Evolutionary conservation across 1,284 basidiomycete species (phyloP).

Genomic region (Puccinia triticina): DNA sequence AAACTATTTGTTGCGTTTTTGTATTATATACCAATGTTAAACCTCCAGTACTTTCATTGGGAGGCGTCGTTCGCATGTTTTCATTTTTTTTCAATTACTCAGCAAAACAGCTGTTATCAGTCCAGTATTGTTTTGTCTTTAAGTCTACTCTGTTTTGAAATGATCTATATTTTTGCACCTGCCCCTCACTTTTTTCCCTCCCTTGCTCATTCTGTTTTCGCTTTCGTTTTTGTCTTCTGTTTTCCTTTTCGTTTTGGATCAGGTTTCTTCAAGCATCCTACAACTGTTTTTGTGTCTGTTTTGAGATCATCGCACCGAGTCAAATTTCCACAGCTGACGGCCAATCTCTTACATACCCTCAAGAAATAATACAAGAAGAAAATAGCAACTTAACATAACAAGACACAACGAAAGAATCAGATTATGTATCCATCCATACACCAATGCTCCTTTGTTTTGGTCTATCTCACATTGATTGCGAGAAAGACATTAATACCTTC

Average conservation of each 20-base stretch:
- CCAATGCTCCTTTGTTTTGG: background rate
- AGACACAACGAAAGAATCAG: too few species aligned
- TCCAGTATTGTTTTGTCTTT: background rate
- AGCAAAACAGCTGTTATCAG: background rate
- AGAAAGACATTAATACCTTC: background rate
- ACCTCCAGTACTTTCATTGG: background rate
- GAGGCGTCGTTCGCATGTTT: background rate
- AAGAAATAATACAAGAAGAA: too few species aligned
- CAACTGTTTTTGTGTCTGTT: background rate
- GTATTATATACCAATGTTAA: background rate
- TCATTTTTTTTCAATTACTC: background rate
- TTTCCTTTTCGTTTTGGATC: background rate
- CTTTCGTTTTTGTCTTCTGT: background rate
- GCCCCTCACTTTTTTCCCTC: background rate
- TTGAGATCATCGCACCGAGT: too few species aligned
- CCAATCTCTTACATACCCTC: too few species aligned
- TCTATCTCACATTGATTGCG: slow-evolving; percentile 18
- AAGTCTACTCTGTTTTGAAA: background rate
- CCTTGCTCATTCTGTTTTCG: background rate
- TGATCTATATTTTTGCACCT: background rate
- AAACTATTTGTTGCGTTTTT: slow-evolving; percentile 3
- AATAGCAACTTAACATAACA: too few species aligned
- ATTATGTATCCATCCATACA: background rate
- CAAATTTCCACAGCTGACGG: too few species aligned
- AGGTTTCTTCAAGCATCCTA: background rate